Base-by-base conservation (phyloP, 345 rosid species). In the Gynandropsis gynandra region DNA sequence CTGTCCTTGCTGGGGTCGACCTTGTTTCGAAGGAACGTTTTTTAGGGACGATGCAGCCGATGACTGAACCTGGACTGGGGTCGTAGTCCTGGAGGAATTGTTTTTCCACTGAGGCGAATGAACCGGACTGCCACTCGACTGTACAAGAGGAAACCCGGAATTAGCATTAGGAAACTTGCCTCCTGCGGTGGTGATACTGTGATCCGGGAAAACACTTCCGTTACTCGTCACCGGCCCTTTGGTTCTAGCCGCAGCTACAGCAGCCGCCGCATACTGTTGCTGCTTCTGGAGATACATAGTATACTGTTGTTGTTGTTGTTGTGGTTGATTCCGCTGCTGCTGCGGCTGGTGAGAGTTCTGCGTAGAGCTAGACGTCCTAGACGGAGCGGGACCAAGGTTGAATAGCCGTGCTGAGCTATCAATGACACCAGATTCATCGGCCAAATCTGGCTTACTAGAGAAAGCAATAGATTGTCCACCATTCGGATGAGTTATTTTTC, bases 71-170 rank as follows among this genome's bases (percentile, higher is more conserved):
- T 74, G 93, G 8, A 80, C 19, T 14, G 69, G 34, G 11, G 74
- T 56, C 4, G 29, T 24, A 9, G 83, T 61, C 67, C 88, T 77
- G 16, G 57, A 65, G 42, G 94, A 74, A 75, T 72, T 81, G 35
- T 34, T 66, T 70, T 85, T 92, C 99, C 99, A 88, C 57, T 78
- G 99, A 42, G 85, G 62, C 51, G 97, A 74, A 37, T 87, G 97
- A 42, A 53, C 72, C 18, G 81, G 85, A 64, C 69, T 70, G 44
- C 68, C 67, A 59, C 74, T 63, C 37, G 78, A 74, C 75, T 81
- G 98, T 13, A 85, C 88, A 58, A 82, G 74, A 8, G 90, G 80
- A 64, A 81, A 85, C 1, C 71, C 70, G 50, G 96, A 38, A 18
- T 71, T 57, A 14, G 80, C 64, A 70, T 66, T 80, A 24, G 85